These are phyloP conservation scores for Coemansia sp. DNA, from an alignment of 192 early-diverging fungal genomes.

Conservation along the genomic window DNA sequence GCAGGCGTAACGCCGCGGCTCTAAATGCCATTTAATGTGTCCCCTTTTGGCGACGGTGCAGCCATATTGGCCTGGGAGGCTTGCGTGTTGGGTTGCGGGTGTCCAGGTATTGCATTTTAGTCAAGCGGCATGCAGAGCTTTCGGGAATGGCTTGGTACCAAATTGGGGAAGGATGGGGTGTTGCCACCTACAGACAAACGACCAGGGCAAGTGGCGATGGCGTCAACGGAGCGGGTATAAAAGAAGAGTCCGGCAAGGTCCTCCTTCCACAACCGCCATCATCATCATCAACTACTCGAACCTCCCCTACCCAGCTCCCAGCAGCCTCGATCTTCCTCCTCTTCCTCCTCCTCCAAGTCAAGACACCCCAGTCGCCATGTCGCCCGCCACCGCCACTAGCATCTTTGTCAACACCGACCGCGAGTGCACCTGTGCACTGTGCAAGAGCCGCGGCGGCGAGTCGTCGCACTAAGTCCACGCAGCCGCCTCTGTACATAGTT, in stretches of 20 bases:
- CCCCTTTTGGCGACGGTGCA: background rate
- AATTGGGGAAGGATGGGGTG: background rate
- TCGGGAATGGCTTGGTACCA: slow-evolving; percentile 2
- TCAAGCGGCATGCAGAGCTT: background rate
- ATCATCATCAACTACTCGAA: background rate
- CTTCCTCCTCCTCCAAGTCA: background rate
- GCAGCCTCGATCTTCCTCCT: background rate
- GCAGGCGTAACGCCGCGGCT: slow-evolving; percentile 1
- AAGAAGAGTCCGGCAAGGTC: background rate
- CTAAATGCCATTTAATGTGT: slow-evolving; percentile 1
- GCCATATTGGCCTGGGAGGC: background rate
- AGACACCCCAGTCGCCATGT: background rate
- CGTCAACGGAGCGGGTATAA: background rate
- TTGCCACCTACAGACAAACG: background rate
- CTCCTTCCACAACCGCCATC: background rate
- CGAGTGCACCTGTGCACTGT: slow-evolving; percentile 32
- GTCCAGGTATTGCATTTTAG: background rate
- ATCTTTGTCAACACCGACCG: slow-evolving; percentile 17
- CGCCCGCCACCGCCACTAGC: background rate
- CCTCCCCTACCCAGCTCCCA: background rate
- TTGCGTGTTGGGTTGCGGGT: background rate
- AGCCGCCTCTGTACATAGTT: slow-evolving; percentile 9
- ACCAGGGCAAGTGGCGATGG: background rate
- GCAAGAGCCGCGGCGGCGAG: slow-evolving; percentile 17
- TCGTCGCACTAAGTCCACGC: slow-evolving; percentile 6